Percentiles rank a stretch among this genome's conserved stretches.
phyloP scores from a whole-genome alignment of 495 filamentous ascomycete genomes.

The Trichocladium uniseriatum region DNA sequence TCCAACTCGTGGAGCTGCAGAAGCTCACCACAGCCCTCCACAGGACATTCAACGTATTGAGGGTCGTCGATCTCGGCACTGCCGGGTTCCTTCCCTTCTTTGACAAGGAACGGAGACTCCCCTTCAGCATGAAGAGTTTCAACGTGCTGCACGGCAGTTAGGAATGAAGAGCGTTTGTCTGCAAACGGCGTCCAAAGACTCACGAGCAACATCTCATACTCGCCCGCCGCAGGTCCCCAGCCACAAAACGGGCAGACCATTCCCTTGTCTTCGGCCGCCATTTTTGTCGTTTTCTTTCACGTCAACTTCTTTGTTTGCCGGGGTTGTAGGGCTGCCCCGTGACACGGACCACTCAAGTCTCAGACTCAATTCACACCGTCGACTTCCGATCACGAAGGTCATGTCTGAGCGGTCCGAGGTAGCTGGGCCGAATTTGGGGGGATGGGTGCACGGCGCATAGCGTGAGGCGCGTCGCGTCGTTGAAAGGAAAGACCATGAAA shows the following conservation, averaged over 20 bases:
- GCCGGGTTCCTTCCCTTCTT: background rate
- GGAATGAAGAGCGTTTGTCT: background rate
- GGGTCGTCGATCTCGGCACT: constrained; percentile 49
- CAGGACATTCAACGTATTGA: constrained; percentile 57
- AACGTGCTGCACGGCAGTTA: constrained; percentile 36
- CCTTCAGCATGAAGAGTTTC: constrained; percentile 47
- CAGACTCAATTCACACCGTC: background rate
- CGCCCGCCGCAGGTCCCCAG: constrained; percentile 18
- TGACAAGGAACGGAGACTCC: constrained; percentile 44
- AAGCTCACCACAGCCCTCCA: constrained; percentile 62
- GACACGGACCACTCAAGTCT: background rate
- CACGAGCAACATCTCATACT: constrained; percentile 26
- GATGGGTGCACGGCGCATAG: no score
- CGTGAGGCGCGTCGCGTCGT: no score
- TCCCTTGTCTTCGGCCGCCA: constrained; percentile 1
- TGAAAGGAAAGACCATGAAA: no score
- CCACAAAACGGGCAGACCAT: constrained; percentile 27
- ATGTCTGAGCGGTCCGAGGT: background rate
- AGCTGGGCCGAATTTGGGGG: no score
- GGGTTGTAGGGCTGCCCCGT: background rate
- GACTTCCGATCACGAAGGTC: background rate
- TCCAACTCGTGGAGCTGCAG: constrained; percentile 53
- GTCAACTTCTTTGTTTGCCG: background rate
- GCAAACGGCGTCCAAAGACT: constrained; percentile 6
- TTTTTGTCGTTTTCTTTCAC: constrained; percentile 10